phyloP scores from a whole-genome alignment of 2,329 filamentous ascomycete genomes.

The Claviceps pusilla region DNA sequence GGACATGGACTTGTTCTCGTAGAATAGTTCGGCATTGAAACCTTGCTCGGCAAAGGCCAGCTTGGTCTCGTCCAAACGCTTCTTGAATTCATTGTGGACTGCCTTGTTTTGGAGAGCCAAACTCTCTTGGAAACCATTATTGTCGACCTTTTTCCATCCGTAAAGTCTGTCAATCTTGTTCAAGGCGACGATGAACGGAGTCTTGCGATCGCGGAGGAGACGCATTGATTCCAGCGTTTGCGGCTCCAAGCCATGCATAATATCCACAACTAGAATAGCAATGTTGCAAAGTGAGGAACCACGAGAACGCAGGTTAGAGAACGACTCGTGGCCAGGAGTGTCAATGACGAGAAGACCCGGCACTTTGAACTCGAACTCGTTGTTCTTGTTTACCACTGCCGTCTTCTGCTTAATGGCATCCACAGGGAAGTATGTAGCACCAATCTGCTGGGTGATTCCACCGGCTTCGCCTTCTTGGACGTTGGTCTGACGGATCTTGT shows the following conservation, averaged over 20 bases:
- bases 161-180: slow-evolving; percentile 99
- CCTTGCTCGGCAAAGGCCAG: slow-evolving; percentile 88
- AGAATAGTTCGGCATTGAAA: slow-evolving; percentile 95
- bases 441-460: slow-evolving; percentile 98
- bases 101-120: slow-evolving; percentile 79
- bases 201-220: slow-evolving; percentile 80
- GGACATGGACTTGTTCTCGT: slow-evolving; percentile 95
- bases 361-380: slow-evolving; percentile 88
- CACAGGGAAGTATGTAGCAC: slow-evolving; percentile 96
- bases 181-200: slow-evolving; percentile 92
- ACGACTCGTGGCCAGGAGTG: slow-evolving; percentile 98
- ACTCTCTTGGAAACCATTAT: slow-evolving; percentile 95
- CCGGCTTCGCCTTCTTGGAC: slow-evolving; percentile 98
- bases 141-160: slow-evolving; percentile 95
- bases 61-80: slow-evolving; percentile 81
- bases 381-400: slow-evolving; percentile 79
- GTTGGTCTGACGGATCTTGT: slow-evolving; percentile 97
- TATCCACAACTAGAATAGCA: slow-evolving; percentile 95
- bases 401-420: slow-evolving; percentile 90
- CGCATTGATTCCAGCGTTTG: slow-evolving; percentile 97
- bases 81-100: slow-evolving; percentile 86
- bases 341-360: slow-evolving; percentile 94
- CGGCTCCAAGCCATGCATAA: slow-evolving; percentile 97
- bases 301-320: slow-evolving; percentile 92
- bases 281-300: slow-evolving; percentile 99